Conservation (phyloP, 2,329 filamentous ascomycete species). For the Talaromyces amestolkiae region DNA sequence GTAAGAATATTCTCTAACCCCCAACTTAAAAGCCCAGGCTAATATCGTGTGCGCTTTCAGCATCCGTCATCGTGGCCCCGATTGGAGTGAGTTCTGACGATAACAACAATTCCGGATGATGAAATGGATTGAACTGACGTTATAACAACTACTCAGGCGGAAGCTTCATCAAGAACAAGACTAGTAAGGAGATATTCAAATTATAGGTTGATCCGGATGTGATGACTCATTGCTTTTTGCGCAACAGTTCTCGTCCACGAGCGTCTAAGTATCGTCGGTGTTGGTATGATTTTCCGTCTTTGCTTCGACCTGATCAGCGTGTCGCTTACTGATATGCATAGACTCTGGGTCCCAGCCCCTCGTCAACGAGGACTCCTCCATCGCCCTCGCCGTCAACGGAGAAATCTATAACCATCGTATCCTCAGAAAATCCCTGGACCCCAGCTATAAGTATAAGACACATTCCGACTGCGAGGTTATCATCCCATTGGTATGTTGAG, state of each 20-base stretch:
- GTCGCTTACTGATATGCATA: constrained; percentile 36
- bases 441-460: constrained; percentile 93
- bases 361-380: constrained; percentile 81
- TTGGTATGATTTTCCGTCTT: constrained; percentile 60
- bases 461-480: constrained; percentile 98
- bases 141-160: constrained; percentile 59
- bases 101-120: background rate
- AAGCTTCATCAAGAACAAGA: constrained; percentile 84
- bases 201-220: background rate
- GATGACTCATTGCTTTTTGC: constrained; percentile 27
- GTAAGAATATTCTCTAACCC: constrained; percentile 55
- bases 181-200: constrained; percentile 57
- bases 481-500: constrained; percentile 76
- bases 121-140: constrained; percentile 21
- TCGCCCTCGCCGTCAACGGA: constrained; percentile 95
- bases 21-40: constrained; percentile 1
- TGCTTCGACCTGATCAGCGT: background rate
- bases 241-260: constrained; percentile 85
- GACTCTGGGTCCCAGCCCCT: constrained; percentile 95
- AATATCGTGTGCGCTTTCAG: constrained; percentile 48
- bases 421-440: constrained; percentile 81
- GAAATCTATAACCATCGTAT: constrained; percentile 99
- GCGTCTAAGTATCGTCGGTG: constrained; percentile 93
- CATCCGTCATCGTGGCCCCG: constrained; percentile 91
- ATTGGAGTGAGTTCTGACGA: constrained; percentile 78